phyloP scores from a whole-genome alignment of 768 basidiomycete genomes.

The Kwoniella mangroviensis region DNA sequence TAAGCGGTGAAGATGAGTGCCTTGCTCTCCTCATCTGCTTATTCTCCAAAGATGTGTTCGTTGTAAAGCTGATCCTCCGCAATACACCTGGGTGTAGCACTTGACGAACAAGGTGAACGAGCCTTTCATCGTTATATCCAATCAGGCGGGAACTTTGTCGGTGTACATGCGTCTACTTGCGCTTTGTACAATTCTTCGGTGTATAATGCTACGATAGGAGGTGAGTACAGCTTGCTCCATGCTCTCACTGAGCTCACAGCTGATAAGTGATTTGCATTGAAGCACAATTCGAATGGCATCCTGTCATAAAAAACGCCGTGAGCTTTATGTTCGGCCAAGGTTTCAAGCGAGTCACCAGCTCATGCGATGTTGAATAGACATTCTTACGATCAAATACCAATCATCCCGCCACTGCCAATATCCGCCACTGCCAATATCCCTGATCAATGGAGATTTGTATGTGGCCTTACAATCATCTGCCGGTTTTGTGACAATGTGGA shows the following conservation, averaged over 20 bases:
- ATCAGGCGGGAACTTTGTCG: slow-evolving; percentile 72
- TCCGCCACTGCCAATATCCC: slow-evolving; percentile 64
- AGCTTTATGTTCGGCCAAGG: slow-evolving; percentile 30
- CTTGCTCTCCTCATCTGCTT: too few species aligned
- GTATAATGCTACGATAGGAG: slow-evolving; percentile 66
- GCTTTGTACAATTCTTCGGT: slow-evolving; percentile 66
- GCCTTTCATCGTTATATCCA: slow-evolving; percentile 71
- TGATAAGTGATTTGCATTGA: slow-evolving; percentile 37
- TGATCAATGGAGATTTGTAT: slow-evolving; percentile 54
- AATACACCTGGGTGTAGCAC: slow-evolving; percentile 59
- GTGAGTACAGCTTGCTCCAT: slow-evolving; percentile 22
- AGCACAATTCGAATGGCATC: slow-evolving; percentile 74
- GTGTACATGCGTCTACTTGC: slow-evolving; percentile 70
- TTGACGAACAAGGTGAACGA: slow-evolving; percentile 66
- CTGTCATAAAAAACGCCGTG: slow-evolving; percentile 69
- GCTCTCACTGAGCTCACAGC: neutral
- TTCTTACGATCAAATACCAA: slow-evolving; percentile 65
- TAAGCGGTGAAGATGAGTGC: slow-evolving; percentile 67
- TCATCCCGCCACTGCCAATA: slow-evolving; percentile 68
- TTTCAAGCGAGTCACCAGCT: neutral
- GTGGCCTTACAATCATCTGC: slow-evolving; percentile 5
- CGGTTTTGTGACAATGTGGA: too few species aligned
- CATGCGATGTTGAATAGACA: slow-evolving; percentile 51
- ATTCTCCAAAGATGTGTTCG: too few species aligned
- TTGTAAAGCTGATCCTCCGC: neutral